Evolutionary conservation across 2,329 filamentous ascomycete genomes (phyloP).

Genomic region (Calonectria hongkongensis): DNA sequence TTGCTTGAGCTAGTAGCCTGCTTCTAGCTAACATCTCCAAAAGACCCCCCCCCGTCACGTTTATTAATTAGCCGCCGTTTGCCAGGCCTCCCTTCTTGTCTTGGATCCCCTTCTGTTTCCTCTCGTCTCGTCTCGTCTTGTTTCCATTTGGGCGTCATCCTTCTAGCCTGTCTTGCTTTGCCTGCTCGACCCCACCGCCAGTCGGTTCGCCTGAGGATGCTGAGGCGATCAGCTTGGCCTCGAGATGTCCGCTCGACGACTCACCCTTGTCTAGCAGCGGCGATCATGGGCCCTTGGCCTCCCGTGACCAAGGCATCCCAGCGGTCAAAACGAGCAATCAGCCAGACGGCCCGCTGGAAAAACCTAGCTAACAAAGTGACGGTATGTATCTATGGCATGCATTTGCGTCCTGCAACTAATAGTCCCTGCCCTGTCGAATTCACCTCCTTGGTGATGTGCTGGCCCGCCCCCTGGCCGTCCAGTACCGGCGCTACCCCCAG

Average conservation of each 20-base stretch:
- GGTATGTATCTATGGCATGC: conserved; percentile 58
- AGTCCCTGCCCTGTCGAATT: conserved; percentile 47
- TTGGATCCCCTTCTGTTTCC: conserved; percentile 32
- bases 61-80: conserved; percentile 50
- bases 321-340: conserved; percentile 52
- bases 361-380: conserved; percentile 52
- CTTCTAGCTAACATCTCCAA: conserved; percentile 36
- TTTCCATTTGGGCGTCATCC: conserved; percentile 28
- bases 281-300: conserved; percentile 53
- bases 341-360: conserved; percentile 39
- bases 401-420: conserved; percentile 58
- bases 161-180: conserved; percentile 37
- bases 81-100: conserved; percentile 39
- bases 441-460: conserved; percentile 49
- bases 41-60: conserved; percentile 36
- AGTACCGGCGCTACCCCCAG: conserved; percentile 40
- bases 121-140: conserved; percentile 39
- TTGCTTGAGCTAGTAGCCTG: conserved; percentile 32
- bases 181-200: conserved; percentile 39
- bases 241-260: conserved; percentile 35
- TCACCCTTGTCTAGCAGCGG: conserved; percentile 52
- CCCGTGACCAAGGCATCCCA: conserved; percentile 52
- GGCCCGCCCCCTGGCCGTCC: conserved; percentile 45
- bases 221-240: conserved; percentile 46
- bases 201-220: conserved; percentile 39